Percentiles rank a stretch among this genome's conserved stretches.
Conservation (phyloP, 2,329 filamentous ascomycete genomes). For the Calonectria leucothoes region DNA sequence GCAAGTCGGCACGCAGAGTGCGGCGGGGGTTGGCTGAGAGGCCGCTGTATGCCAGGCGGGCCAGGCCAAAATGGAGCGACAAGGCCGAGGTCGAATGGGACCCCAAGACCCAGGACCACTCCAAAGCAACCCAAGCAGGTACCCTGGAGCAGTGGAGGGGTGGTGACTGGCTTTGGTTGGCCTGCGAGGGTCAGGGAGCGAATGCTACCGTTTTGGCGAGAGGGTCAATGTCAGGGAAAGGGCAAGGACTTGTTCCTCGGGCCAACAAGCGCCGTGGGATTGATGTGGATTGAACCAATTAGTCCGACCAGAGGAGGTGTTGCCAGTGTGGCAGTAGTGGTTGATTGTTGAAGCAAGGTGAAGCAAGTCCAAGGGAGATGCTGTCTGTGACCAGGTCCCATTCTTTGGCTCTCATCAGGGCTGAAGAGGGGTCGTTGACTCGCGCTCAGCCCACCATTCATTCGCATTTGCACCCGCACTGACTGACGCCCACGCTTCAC, state of each 20-base stretch:
- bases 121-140: not conserved
- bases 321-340: not conserved
- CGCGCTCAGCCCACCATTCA: conserved; percentile 4
- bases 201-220: conserved; percentile 16
- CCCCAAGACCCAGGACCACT: conserved; percentile 3
- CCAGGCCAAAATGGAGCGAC: conserved; percentile 11
- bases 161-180: not conserved
- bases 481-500: conserved; percentile 1
- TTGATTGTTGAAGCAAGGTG: conserved; percentile 1
- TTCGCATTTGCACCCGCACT: conserved; percentile 10
- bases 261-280: not conserved
- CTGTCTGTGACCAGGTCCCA: not conserved
- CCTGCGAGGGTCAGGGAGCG: not conserved
- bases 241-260: not conserved
- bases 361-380: not conserved
- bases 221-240: not conserved
- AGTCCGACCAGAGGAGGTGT: not conserved
- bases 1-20: not conserved
- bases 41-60: conserved; percentile 4
- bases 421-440: conserved; percentile 19
- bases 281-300: not conserved
- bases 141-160: conserved; percentile 12
- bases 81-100: conserved; percentile 19
- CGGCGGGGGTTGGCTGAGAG: conserved; percentile 25
- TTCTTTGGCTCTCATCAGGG: not conserved